phyloP scores from a whole-genome alignment of 805 yeast genomes.

The Lipomyces yamadae region DNA sequence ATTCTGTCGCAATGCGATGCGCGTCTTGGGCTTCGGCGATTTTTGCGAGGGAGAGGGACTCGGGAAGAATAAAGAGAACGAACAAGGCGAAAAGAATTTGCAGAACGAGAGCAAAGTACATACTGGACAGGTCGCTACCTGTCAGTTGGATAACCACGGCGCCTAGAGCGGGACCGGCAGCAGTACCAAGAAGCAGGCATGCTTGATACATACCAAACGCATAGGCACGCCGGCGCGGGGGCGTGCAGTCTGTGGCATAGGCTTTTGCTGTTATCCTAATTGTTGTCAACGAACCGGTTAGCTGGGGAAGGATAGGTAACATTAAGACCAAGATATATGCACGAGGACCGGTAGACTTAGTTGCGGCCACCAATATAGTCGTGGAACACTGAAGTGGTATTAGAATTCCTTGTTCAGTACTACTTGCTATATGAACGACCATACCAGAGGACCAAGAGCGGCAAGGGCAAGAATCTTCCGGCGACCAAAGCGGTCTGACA shows the following conservation, averaged over 20 bases:
- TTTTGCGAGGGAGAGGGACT: constrained; percentile 28
- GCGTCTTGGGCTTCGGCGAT: constrained; percentile 17
- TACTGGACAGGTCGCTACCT: constrained; percentile 12
- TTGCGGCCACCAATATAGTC: neutral
- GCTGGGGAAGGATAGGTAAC: constrained; percentile 52
- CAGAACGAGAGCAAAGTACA: constrained; percentile 9
- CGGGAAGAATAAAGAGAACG: constrained; percentile 27
- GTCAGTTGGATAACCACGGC: constrained; percentile 34
- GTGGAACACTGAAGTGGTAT: neutral
- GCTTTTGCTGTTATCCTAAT: constrained; percentile 64
- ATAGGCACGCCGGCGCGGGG: constrained; percentile 56
- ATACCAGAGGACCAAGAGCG: neutral
- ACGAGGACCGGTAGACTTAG: constrained; percentile 7
- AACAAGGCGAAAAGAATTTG: constrained; percentile 7
- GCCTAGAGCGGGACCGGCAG: constrained; percentile 41
- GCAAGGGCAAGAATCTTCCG: constrained; percentile 3
- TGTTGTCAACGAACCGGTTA: constrained; percentile 66
- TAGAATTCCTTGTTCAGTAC: neutral
- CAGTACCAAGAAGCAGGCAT: constrained; percentile 37
- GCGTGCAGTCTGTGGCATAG: constrained; percentile 74
- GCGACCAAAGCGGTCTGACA: constrained; percentile 28
- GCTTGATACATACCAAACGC: constrained; percentile 42
- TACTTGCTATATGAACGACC: neutral
- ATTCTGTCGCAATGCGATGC: constrained; percentile 9
- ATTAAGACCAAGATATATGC: constrained; percentile 48